Evolutionary conservation across 2,329 filamentous ascomycete genomes (phyloP).

Genomic region (Nemania diffusa): DNA sequence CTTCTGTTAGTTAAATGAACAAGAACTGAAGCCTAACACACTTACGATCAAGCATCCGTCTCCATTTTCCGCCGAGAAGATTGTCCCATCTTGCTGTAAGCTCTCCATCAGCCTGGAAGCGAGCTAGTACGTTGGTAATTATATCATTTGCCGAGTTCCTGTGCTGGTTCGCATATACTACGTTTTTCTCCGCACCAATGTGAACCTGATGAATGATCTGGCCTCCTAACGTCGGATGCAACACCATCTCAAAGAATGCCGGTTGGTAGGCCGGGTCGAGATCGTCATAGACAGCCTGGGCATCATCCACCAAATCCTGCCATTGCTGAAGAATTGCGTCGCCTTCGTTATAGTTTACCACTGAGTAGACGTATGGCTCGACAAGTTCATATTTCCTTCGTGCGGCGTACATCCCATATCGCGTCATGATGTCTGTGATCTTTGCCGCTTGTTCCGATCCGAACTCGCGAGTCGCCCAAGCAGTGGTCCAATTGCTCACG

Average conservation of each 20-base stretch:
- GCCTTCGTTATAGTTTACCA: conserved; percentile 71
- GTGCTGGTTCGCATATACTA: conserved; percentile 61
- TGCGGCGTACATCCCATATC: conserved; percentile 66
- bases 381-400: conserved; percentile 70
- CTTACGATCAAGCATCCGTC: conserved; percentile 67
- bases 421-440: conserved; percentile 63
- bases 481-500: conserved; percentile 64
- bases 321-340: conserved; percentile 65
- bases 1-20: conserved; percentile 1
- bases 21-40: conserved; percentile 19
- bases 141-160: conserved; percentile 63
- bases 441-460: conserved; percentile 57
- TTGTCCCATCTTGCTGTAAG: conserved; percentile 67
- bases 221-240: conserved; percentile 68
- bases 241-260: conserved; percentile 70
- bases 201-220: conserved; percentile 64
- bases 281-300: conserved; percentile 65
- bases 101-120: conserved; percentile 67
- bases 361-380: conserved; percentile 65
- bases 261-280: conserved; percentile 62
- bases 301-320: conserved; percentile 61
- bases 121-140: conserved; percentile 61
- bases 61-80: conserved; percentile 71
- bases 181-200: conserved; percentile 60
- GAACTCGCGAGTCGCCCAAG: conserved; percentile 69